phyloP scores from a whole-genome alignment of 164 flowering plant genomes.

The Macadamia tetraphylla region DNA sequence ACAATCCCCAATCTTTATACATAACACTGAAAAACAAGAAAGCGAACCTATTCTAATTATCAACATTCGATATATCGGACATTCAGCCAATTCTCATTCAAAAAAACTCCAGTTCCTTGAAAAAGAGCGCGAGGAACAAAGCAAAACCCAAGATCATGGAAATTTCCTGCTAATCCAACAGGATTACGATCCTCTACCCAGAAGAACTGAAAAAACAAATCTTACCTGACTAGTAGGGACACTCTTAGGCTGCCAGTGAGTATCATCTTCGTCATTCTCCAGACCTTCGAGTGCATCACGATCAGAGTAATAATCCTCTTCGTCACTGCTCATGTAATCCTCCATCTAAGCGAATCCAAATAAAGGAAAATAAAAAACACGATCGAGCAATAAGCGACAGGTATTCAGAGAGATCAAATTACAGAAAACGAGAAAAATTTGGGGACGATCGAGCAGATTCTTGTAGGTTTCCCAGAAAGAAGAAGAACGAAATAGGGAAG shows the following conservation, averaged over 20 bases:
- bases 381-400: no score
- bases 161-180: neutral
- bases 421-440: neutral
- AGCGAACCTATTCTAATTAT: neutral
- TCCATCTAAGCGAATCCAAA: conserved; percentile 22
- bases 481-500: neutral
- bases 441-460: conserved; percentile 7
- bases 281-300: conserved; percentile 48
- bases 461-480: neutral
- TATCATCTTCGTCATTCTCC: conserved; percentile 46
- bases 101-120: no score
- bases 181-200: neutral
- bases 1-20: neutral
- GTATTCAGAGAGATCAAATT: conserved; percentile 1
- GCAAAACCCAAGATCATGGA: neutral
- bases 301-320: conserved; percentile 43
- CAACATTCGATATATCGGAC: neutral
- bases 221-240: conserved; percentile 26
- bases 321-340: conserved; percentile 43
- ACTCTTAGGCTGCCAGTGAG: conserved; percentile 25
- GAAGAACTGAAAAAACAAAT: neutral
- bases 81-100: neutral
- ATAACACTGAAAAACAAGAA: neutral
- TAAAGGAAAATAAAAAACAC: neutral
- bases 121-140: neutral